These are phyloP conservation scores for Apiospora hydei DNA, from an alignment of 2,329 filamentous ascomycete genomes.

Conservation along the genomic window DNA sequence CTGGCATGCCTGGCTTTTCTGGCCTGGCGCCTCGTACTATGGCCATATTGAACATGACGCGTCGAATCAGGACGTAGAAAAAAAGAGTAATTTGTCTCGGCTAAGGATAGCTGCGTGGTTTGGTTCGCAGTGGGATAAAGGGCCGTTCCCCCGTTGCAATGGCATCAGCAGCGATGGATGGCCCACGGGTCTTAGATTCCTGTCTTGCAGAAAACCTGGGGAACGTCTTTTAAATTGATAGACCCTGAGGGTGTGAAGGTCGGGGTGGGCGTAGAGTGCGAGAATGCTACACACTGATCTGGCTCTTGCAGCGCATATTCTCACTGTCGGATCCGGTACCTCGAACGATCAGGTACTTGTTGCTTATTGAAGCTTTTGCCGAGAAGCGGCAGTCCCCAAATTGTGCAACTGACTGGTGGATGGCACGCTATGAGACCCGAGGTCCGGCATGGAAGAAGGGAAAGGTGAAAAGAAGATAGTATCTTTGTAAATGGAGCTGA, in stretches of 20 bases:
- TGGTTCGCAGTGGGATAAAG: slow-evolving; percentile 23
- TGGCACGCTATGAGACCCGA: neutral
- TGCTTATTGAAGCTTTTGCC: slow-evolving; percentile 8
- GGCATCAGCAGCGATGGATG: slow-evolving; percentile 2
- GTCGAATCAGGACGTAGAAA: slow-evolving; percentile 22
- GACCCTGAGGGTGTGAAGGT: neutral
- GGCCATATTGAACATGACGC: slow-evolving; percentile 38
- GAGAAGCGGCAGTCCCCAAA: neutral
- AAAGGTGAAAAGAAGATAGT: neutral
- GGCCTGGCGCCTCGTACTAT: slow-evolving; percentile 38
- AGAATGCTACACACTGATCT: slow-evolving; percentile 3
- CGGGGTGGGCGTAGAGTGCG: neutral
- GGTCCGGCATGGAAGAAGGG: neutral
- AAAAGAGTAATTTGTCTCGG: slow-evolving; percentile 26
- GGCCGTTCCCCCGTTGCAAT: slow-evolving; percentile 23
- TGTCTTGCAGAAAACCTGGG: slow-evolving; percentile 20
- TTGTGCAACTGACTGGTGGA: neutral
- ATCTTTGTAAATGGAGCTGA: neutral
- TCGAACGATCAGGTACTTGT: slow-evolving; percentile 14
- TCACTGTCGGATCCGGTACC: slow-evolving; percentile 8
- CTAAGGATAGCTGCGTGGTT: slow-evolving; percentile 25
- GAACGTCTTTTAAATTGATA: neutral
- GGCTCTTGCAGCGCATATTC: slow-evolving; percentile 9
- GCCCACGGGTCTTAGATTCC: slow-evolving; percentile 1
- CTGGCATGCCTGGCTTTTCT: slow-evolving; percentile 30